A percentile compares a stretch with the other conserved stretches of the same genome.
phyloP scores from a whole-genome alignment of 345 rosid species.

The Syzygium oleosum region DNA sequence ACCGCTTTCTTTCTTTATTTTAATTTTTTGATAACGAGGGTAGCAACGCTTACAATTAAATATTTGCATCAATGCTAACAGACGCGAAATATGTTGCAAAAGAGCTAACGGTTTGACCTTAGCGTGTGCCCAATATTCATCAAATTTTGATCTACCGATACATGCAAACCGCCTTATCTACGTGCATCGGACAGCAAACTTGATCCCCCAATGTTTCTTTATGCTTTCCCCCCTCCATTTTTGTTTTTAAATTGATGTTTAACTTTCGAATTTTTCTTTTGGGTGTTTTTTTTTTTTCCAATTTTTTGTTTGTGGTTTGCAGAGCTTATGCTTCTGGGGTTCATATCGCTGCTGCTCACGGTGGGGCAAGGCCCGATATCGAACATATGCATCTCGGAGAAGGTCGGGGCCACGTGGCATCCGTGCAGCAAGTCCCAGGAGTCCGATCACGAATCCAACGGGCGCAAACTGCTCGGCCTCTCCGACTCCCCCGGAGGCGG shows the following conservation, averaged over 20 bases:
- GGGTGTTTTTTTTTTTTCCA: too few relatives aligned
- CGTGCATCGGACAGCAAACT: background rate
- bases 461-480: conserved; percentile 35
- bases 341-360: conserved; percentile 71
- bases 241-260: background rate
- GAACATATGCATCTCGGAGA: conserved; percentile 50
- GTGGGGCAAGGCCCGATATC: conserved; percentile 42
- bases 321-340: conserved; percentile 93
- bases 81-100: background rate
- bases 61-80: background rate
- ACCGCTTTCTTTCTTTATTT: background rate
- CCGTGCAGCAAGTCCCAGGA: conserved; percentile 35
- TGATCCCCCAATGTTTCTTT: background rate
- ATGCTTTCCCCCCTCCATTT: background rate
- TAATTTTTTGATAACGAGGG: background rate
- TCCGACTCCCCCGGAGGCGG: conserved; percentile 12
- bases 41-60: too few relatives aligned
- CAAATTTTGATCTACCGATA: background rate
- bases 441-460: background rate
- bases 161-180: background rate
- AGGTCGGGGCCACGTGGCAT: conserved; percentile 48
- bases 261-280: background rate
- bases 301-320: background rate
- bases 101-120: background rate
- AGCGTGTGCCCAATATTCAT: background rate